Evolutionary conservation across 306 rosid species (phyloP), one percentile per base, ranked within the genome.

Genomic region (Sphenostylis stenocarpa): DNA sequence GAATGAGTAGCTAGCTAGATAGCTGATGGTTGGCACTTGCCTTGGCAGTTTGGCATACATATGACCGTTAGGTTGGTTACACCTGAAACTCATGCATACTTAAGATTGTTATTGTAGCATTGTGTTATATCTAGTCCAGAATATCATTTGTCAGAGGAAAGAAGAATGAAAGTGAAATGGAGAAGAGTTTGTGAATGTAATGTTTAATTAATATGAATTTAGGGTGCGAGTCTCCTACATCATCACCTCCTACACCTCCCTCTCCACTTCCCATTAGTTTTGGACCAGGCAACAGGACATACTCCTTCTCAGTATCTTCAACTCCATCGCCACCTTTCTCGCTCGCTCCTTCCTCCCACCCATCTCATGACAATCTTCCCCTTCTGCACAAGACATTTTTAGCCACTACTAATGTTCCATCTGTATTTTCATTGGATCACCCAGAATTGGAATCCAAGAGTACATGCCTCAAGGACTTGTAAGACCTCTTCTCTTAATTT

Each of bases 231-330:
- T 90, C 91, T 82, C 84, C 92, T 73, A 63, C 90, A 68, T 88
- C 92, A 55, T 92, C 97, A 67, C 96, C 96, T 77, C 93, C 93
- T 7, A 87, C 97, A 48, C 97, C 96, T 81, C 91, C 96, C 38
- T 90, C 96, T 1, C 94, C 97, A 10, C 92, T 92, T 73, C 96
- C 94, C 43, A 61, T 88, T 23, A 92, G 97, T 77, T 85, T 84
- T 33, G 97, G 88, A 29, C 89, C 96, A 2, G 92, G 94, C 75
- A 79, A 87, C 77, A 62, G 58, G 23, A 81, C 39, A 76, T 90
- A 92, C 85, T 41, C 81, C 77, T 77, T 92, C 88, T 85, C 94
- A 2, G 67, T 81, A 6, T 92, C 94, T 28, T 86, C 97, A 7
- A 53, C 92, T 14, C 67, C 85, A 10, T 90, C 97, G 0, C 89